Evolutionary conservation across 2,329 filamentous ascomycete genomes (phyloP), one percentile per base, ranked within the genome.

Genomic region (Monosporascus ibericus): DNA sequence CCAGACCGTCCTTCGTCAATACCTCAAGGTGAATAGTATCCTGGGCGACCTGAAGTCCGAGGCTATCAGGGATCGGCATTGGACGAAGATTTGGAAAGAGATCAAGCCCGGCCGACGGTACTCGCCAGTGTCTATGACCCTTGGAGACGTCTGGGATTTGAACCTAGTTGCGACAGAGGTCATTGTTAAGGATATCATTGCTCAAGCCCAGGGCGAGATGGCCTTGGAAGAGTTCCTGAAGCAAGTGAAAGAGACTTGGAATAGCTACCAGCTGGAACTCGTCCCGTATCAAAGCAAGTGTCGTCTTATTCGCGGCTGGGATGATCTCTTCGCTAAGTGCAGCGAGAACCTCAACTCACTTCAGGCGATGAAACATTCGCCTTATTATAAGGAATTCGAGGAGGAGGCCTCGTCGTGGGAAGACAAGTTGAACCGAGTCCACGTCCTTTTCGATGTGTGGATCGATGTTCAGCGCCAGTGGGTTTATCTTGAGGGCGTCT

Each of bases 391-490:
- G 70, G 92, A 97, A 64, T 99, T 99, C 57, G 94, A 99, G 68
- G 94, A 99, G 63, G 94, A 99, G 62, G 95, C 95, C 6, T 88
- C 91, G 1, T 83, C 88, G 1, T 99, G 94, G 94, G 95, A 99
- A 72, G 95, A 99, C 72, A 96, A 95, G 69, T 80, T 99, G 25
- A 99, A 97, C 69, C 85, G 94, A 46, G 91, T 99, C 2, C 94
- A 99, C 67, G 90, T 99, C 17, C 80, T 99, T 9, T 99, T 99
- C 65, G 94, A 99, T 69, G 92, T 99, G 17, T 99, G 95, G 95
- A 99, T 99, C 63, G 95, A 99, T 72, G 95, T 99, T n/a, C 94
- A 99, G 70, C 87, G 95, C 56, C 94, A 99, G 73, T 99, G 94
- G 94, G 94, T 99, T 7, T 99, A 99, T 69, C 82, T 99, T 5